These are phyloP conservation scores for Yamadazyma diospyri DNA, from an alignment of 1,139 yeast species.

Conservation along the genomic window DNA sequence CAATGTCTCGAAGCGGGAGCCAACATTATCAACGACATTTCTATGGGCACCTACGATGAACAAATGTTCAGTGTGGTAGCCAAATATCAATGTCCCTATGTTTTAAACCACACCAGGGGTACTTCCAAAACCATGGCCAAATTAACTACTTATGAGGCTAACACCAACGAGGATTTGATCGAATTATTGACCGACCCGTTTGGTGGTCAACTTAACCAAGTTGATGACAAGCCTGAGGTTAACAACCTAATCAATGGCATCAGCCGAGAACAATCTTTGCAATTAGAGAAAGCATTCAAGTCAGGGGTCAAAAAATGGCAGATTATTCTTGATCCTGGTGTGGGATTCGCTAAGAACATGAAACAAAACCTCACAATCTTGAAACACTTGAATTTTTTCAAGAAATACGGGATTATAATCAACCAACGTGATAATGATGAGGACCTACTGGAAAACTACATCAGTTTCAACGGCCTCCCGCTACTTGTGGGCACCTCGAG, in stretches of 20 bases:
- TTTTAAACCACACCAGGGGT: slow-evolving; percentile 85
- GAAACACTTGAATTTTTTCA: slow-evolving; percentile 53
- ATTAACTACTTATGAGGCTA: slow-evolving; percentile 52
- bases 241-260: slow-evolving; percentile 43
- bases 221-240: slow-evolving; percentile 22
- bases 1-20: slow-evolving; percentile 74
- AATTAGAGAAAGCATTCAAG: slow-evolving; percentile 53
- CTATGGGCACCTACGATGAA: slow-evolving; percentile 74
- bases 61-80: slow-evolving; percentile 66
- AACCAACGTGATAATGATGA: slow-evolving; percentile 21
- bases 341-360: slow-evolving; percentile 84
- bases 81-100: slow-evolving; percentile 67
- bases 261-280: slow-evolving; percentile 59
- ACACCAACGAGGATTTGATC: slow-evolving; percentile 31
- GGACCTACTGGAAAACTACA: slow-evolving; percentile 23
- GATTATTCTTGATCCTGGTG: slow-evolving; percentile 86
- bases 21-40: slow-evolving; percentile 86
- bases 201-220: slow-evolving; percentile 22
- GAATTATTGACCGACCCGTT: slow-evolving; percentile 36
- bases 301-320: slow-evolving; percentile 86
- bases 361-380: slow-evolving; percentile 67
- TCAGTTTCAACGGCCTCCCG: slow-evolving; percentile 54
- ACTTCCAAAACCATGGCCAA: slow-evolving; percentile 69
- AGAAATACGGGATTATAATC: slow-evolving; percentile 41
- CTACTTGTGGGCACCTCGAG: slow-evolving; percentile 84